These are phyloP conservation scores for Apiospora marii DNA, from an alignment of 2,329 filamentous ascomycete genomes.

Conservation along the genomic window DNA sequence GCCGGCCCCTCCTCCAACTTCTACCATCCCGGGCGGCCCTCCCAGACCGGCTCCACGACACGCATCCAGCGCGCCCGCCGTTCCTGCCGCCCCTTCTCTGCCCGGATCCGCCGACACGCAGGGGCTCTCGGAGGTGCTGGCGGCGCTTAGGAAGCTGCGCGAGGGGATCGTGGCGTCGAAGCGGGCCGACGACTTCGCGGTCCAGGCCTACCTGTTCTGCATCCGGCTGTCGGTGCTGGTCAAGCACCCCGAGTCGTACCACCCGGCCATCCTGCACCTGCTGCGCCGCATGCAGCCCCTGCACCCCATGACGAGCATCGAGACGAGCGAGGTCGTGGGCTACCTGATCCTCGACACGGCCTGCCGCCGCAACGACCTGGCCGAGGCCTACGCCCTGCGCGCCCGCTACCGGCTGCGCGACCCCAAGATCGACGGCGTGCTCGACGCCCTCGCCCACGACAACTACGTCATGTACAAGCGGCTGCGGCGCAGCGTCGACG, in stretches of 20 bases:
- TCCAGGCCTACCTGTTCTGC: constrained; percentile 91
- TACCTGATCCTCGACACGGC: constrained; percentile 89
- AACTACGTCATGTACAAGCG: constrained; percentile 84
- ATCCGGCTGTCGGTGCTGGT: constrained; percentile 84
- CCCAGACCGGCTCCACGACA: constrained; percentile 28
- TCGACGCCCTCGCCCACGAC: constrained; percentile 78
- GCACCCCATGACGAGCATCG: constrained; percentile 73
- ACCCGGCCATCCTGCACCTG: constrained; percentile 83
- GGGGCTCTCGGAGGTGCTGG: constrained; percentile 77
- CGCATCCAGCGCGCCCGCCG: constrained; percentile 28
- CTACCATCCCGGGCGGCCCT: constrained; percentile 28
- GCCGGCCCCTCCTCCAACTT: constrained; percentile 4
- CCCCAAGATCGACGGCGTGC: constrained; percentile 70
- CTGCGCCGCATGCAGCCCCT: constrained; percentile 74
- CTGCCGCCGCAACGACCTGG: constrained; percentile 80
- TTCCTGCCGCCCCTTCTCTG: constrained; percentile 25
- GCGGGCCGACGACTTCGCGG: constrained; percentile 80
- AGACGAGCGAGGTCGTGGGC: constrained; percentile 79
- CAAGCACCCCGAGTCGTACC: constrained; percentile 86
- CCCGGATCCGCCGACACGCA: constrained; percentile 55
- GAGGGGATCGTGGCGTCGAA: constrained; percentile 86
- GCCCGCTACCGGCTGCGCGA: constrained; percentile 69
- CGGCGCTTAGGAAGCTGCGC: constrained; percentile 88
- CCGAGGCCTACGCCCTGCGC: constrained; percentile 74
- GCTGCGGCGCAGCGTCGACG: constrained; percentile 76